Percentiles rank a stretch among this genome's conserved stretches.
Evolutionary conservation across 2,329 filamentous ascomycete species (phyloP).

Genomic region (Aspergillus melleus): DNA sequence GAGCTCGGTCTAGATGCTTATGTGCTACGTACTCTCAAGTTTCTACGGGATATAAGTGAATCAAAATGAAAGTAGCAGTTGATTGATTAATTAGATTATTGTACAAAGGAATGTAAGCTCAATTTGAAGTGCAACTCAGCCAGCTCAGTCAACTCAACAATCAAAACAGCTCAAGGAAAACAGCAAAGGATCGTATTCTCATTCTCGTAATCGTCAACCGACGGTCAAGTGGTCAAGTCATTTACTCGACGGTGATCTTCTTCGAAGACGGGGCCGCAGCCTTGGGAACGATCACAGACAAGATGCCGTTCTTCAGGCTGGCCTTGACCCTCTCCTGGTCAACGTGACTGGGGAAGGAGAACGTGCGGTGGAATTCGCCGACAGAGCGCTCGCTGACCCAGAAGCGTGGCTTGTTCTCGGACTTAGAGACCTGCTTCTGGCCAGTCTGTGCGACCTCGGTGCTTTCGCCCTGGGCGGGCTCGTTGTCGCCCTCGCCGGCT

Average conservation of each 20-base stretch:
- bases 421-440: constrained; percentile 22
- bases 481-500: constrained; percentile 48
- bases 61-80: background rate
- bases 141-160: background rate
- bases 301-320: constrained; percentile 60
- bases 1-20: too few relatives aligned
- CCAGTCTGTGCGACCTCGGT: constrained; percentile 29
- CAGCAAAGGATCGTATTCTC: background rate
- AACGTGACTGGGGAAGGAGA: constrained; percentile 58
- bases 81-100: background rate
- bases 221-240: background rate
- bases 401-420: constrained; percentile 45
- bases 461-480: constrained; percentile 17
- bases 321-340: constrained; percentile 62
- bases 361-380: constrained; percentile 60
- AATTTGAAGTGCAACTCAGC: background rate
- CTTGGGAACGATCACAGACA: constrained; percentile 60
- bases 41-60: background rate
- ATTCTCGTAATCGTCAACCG: background rate
- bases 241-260: constrained; percentile 58
- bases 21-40: background rate
- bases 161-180: background rate
- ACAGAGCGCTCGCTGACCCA: constrained; percentile 61
- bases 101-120: background rate
- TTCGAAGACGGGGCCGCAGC: constrained; percentile 47